A percentile compares a stretch with the other conserved stretches of the same genome.
Evolutionary conservation across 306 rosid genomes (phyloP).

Genomic region (Mimosa bimucronata): DNA sequence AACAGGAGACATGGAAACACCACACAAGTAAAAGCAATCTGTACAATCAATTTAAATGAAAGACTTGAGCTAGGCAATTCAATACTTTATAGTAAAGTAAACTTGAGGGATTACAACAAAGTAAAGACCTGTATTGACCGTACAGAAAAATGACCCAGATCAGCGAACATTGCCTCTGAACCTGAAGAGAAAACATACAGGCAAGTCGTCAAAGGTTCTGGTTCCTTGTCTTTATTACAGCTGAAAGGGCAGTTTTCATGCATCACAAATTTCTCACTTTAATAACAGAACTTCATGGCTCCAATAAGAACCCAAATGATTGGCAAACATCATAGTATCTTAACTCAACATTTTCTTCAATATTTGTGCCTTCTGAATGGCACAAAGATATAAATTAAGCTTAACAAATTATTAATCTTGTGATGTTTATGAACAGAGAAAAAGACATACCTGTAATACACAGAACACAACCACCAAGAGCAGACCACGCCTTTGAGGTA

Average conservation of each 20-base stretch:
- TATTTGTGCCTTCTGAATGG: neutral
- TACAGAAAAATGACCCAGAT: slow-evolving; percentile 93
- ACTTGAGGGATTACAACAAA: neutral
- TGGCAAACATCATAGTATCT: slow-evolving; percentile 2
- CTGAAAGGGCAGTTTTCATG: slow-evolving; percentile 2
- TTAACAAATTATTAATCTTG: neutral
- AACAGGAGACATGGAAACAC: slow-evolving; percentile 95
- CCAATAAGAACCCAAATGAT: slow-evolving; percentile 14
- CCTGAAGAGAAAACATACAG: slow-evolving; percentile 57
- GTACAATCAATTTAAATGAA: slow-evolving; percentile 30
- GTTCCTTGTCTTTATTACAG: neutral
- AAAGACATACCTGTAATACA: slow-evolving; percentile 83
- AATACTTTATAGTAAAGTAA: slow-evolving; percentile 9
- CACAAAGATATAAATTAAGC: slow-evolving; percentile 7
- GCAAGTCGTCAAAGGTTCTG: slow-evolving; percentile 19
- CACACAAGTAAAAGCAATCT: slow-evolving; percentile 87
- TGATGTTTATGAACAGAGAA: slow-evolving; percentile 8
- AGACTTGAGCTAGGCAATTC: neutral
- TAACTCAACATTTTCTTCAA: neutral
- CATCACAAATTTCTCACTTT: slow-evolving; percentile 20
- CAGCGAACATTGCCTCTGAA: slow-evolving; percentile 99
- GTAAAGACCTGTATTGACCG: slow-evolving; percentile 77
- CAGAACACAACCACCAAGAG: slow-evolving; percentile 97
- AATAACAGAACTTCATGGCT: slow-evolving; percentile 15
- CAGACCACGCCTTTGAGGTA: slow-evolving; percentile 74